These are phyloP conservation scores for Hemisphaericaspora lyxosophila DNA, from an alignment of 1,139 yeast species.

Conservation along the genomic window DNA sequence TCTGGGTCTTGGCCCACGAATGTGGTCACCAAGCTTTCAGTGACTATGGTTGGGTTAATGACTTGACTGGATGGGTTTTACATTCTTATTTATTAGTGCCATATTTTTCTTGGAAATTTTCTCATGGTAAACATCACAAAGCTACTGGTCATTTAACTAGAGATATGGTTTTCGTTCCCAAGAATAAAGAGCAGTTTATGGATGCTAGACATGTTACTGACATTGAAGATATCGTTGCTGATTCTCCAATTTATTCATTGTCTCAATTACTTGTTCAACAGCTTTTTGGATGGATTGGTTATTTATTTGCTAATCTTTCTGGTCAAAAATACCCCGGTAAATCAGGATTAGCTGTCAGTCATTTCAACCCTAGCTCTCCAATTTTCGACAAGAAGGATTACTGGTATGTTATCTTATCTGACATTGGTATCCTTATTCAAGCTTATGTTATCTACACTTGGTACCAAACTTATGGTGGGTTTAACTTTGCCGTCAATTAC, in stretches of 20 bases:
- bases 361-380: conserved; percentile 55
- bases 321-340: conserved; percentile 50
- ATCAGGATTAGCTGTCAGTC: conserved; percentile 31
- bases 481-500: conserved; percentile 52
- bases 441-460: conserved; percentile 46
- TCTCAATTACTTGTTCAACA: conserved; percentile 48
- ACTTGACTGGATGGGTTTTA: conserved; percentile 58
- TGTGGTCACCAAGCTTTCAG: conserved; percentile 67
- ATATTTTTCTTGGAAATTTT: conserved; percentile 61
- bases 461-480: conserved; percentile 47
- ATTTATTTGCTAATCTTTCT: conserved; percentile 51
- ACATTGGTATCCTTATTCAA: conserved; percentile 50
- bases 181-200: conserved; percentile 48
- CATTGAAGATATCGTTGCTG: conserved; percentile 51
- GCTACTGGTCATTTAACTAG: conserved; percentile 61
- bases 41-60: conserved; percentile 55
- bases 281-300: conserved; percentile 52
- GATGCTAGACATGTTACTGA: conserved; percentile 24
- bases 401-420: conserved; percentile 55
- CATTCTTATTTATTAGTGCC: conserved; percentile 61
- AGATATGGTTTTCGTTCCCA: conserved; percentile 63
- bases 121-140: conserved; percentile 64
- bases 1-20: conserved; percentile 66
- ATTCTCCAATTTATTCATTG: conserved; percentile 54
- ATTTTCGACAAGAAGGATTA: conserved; percentile 55